Percentiles rank a stretch among this genome's conserved stretches.
phyloP scores from a whole-genome alignment of 1,284 basidiomycete species.

The Naganishia liquefaciens region DNA sequence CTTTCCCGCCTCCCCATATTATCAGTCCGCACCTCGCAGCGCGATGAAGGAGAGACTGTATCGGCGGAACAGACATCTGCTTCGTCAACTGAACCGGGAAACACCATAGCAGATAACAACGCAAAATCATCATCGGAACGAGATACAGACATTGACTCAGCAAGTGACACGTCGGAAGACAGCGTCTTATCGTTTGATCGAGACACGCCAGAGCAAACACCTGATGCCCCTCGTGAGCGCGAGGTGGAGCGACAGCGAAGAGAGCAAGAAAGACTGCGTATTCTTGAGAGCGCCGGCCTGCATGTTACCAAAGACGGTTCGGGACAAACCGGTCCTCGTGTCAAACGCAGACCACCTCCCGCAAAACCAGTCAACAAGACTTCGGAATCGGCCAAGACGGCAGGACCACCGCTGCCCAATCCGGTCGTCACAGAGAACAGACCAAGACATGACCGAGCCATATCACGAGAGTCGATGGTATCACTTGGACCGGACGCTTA shows the following conservation, averaged over 20 bases:
- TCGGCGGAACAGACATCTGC: not conserved
- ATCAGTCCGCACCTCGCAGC: not conserved
- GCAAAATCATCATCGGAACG: slow-evolving; percentile 44
- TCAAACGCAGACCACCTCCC: slow-evolving; percentile 38
- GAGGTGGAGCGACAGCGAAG: slow-evolving; percentile 64
- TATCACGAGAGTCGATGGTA: slow-evolving; percentile 13
- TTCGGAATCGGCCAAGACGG: not conserved
- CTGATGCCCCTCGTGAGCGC: slow-evolving; percentile 51
- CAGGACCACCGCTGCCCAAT: not conserved
- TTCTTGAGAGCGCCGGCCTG: slow-evolving; percentile 83
- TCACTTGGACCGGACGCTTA: slow-evolving; percentile 66
- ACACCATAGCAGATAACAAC: slow-evolving; percentile 34
- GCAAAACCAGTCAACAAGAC: slow-evolving; percentile 31
- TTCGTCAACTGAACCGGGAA: not conserved
- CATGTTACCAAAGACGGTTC: slow-evolving; percentile 59
- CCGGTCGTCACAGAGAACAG: not conserved
- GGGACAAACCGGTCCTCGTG: slow-evolving; percentile 34
- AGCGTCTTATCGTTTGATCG: slow-evolving; percentile 53
- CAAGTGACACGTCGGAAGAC: slow-evolving; percentile 42
- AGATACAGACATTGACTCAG: slow-evolving; percentile 46
- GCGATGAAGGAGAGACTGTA: not conserved
- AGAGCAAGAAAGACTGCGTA: slow-evolving; percentile 73
- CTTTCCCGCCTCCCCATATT: slow-evolving; percentile 1
- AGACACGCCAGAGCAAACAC: slow-evolving; percentile 52
- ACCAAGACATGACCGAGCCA: slow-evolving; percentile 6